These are phyloP conservation scores for Metschnikowia kofuensis DNA, from an alignment of 805 yeast species.

Conservation along the genomic window DNA sequence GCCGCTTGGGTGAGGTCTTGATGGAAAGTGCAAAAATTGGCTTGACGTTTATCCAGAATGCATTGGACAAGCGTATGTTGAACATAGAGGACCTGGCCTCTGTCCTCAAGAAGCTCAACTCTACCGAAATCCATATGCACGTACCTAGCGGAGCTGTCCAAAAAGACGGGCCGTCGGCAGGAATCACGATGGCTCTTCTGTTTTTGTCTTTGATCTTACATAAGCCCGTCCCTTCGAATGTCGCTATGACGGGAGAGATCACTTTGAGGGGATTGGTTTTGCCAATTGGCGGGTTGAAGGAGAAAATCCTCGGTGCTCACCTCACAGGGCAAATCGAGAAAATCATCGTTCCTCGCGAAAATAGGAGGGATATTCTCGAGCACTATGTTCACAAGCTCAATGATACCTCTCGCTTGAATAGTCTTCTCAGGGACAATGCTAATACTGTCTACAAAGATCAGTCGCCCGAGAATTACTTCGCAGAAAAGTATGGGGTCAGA, in stretches of 20 bases:
- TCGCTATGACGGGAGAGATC: constrained; percentile 88
- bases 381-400: constrained; percentile 43
- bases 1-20: constrained; percentile 77
- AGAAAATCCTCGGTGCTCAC: constrained; percentile 77
- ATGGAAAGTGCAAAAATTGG: constrained; percentile 82
- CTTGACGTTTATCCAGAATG: constrained; percentile 63
- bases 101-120: constrained; percentile 45
- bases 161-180: constrained; percentile 51
- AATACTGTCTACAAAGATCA: constrained; percentile 26
- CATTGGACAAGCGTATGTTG: constrained; percentile 35
- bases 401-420: constrained; percentile 31
- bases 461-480: constrained; percentile 51
- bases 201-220: constrained; percentile 43
- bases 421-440: constrained; percentile 36
- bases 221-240: constrained; percentile 41
- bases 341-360: constrained; percentile 68
- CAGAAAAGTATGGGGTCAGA: constrained; percentile 54
- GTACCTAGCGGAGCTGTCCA: constrained; percentile 49
- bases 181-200: constrained; percentile 49
- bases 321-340: constrained; percentile 53
- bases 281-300: constrained; percentile 81
- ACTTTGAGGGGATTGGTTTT: constrained; percentile 74
- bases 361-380: constrained; percentile 65
- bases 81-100: constrained; percentile 29
- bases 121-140: constrained; percentile 54